Conservation (phyloP, 352 stramenopile species). For the Globisporangium iwayamae region DNA sequence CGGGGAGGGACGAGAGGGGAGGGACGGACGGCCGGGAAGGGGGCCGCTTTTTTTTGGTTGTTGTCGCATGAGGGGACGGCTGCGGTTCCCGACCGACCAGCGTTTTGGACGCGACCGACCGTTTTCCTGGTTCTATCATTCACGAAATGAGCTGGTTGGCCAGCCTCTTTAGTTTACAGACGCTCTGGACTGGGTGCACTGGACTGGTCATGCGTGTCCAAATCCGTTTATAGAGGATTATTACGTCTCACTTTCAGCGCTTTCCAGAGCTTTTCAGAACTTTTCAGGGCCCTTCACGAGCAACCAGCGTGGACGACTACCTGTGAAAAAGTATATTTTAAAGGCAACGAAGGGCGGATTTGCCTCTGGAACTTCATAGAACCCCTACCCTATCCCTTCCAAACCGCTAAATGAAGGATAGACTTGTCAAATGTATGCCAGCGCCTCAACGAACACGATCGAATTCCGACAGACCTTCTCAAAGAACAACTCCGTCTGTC, state of each 20-base stretch:
- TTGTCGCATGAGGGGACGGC: constrained; percentile 1
- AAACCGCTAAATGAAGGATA: background rate
- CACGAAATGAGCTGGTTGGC: too few species aligned
- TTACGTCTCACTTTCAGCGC: too few species aligned
- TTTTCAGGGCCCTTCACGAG: background rate
- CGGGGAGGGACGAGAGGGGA: background rate
- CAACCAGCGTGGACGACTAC: constrained; percentile 2
- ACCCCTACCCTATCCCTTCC: background rate
- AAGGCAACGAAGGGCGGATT: constrained; percentile 1
- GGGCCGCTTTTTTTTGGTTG: background rate
- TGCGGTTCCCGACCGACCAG: too few species aligned
- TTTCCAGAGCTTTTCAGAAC: too few species aligned
- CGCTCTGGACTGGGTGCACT: too few species aligned
- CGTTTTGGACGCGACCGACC: too few species aligned
- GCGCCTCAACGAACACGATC: constrained; percentile 6
- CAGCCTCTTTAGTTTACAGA: too few species aligned
- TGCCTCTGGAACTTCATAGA: background rate
- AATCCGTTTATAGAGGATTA: too few species aligned
- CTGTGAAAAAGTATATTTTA: background rate
- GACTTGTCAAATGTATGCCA: background rate
- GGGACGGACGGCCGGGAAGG: too few species aligned
- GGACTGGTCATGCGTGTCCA: too few species aligned
- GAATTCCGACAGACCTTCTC: constrained; percentile 8
- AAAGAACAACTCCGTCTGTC: background rate
- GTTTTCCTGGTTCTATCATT: too few species aligned